Conservation (phyloP, 352 stramenopile genomes). For the Pythium brachiatum region DNA sequence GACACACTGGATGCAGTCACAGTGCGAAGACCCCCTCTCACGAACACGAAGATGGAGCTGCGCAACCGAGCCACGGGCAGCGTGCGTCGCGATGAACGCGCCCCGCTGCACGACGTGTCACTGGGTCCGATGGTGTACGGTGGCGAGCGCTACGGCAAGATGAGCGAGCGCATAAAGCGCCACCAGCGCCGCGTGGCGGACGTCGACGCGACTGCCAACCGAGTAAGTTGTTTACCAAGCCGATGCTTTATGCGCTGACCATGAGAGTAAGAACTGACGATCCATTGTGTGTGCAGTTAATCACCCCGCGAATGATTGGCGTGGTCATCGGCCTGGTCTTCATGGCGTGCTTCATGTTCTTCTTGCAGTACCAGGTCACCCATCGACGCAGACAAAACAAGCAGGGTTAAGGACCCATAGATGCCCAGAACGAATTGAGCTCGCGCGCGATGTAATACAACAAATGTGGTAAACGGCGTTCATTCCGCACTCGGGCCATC, state of each 20-base stretch:
- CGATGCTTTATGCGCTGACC: too few species aligned
- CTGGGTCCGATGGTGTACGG: constrained; percentile 80
- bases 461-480: too few species aligned
- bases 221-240: constrained; percentile 21
- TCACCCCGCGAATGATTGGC: constrained; percentile 55
- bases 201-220: constrained; percentile 32
- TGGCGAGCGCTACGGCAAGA: constrained; percentile 80
- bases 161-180: constrained; percentile 79
- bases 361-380: constrained; percentile 48
- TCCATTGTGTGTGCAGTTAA: constrained; percentile 58
- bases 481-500: too few species aligned
- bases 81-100: constrained; percentile 32
- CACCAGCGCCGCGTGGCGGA: constrained; percentile 51
- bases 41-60: constrained; percentile 49
- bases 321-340: constrained; percentile 56
- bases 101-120: constrained; percentile 43
- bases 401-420: not conserved
- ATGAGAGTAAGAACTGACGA: too few species aligned
- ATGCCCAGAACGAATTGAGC: not conserved
- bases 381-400: constrained; percentile 27
- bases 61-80: constrained; percentile 38
- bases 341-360: constrained; percentile 51
- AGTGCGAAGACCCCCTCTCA: not conserved
- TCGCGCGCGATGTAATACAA: not conserved
- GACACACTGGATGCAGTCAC: not conserved